Conservation (phyloP, 2,329 filamentous ascomycete species). For the Helotiales sp. region DNA sequence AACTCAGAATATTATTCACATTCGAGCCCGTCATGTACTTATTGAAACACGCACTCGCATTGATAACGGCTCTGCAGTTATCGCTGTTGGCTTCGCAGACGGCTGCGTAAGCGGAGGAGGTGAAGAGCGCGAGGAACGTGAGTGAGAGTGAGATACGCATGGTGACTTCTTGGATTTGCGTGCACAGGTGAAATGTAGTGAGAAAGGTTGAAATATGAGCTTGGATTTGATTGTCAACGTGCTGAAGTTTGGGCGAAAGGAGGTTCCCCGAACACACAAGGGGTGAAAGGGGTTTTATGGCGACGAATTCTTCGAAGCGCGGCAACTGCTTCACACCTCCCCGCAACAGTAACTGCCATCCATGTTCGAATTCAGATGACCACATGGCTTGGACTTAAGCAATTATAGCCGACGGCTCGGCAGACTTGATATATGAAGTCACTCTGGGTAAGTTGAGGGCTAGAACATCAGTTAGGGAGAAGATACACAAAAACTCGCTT, state of each 20-base stretch:
- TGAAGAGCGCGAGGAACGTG: not conserved
- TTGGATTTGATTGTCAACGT: no score
- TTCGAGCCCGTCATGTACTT: slow-evolving; percentile 23
- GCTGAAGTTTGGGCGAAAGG: not conserved
- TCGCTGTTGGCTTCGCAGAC: slow-evolving; percentile 25
- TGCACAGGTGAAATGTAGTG: not conserved
- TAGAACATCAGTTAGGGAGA: not conserved
- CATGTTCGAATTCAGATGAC: not conserved
- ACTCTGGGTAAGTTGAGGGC: not conserved
- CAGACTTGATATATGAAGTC: not conserved
- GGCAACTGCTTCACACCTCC: not conserved
- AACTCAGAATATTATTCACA: slow-evolving; percentile 25
- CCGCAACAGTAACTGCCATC: not conserved
- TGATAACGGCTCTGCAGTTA: slow-evolving; percentile 30
- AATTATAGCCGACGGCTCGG: not conserved
- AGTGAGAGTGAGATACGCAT: slow-evolving; percentile 17
- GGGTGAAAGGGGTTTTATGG: not conserved
- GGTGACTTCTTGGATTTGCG: not conserved
- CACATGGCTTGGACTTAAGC: not conserved
- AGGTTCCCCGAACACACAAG: slow-evolving; percentile 2
- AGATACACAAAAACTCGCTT: slow-evolving; percentile 1
- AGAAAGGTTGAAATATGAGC: not conserved
- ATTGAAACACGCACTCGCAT: slow-evolving; percentile 31
- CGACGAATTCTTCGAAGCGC: not conserved
- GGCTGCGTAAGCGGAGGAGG: not conserved